Evolutionary conservation across 2,329 filamentous ascomycete species (phyloP), one percentile per base, ranked within the genome.

Genomic region (Penicillium sp.): DNA sequence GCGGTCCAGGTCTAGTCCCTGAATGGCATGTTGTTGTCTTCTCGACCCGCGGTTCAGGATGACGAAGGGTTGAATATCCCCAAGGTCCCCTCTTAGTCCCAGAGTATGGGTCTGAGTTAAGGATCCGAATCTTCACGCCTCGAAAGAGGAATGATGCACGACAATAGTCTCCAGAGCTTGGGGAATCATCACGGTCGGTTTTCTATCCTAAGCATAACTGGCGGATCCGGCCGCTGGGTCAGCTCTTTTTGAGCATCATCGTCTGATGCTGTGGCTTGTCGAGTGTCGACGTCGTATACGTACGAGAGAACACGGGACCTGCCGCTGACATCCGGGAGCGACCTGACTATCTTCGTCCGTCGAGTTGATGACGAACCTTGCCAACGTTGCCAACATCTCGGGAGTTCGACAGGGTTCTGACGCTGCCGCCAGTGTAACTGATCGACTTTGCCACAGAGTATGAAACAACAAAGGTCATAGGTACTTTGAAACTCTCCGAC

Each of bases 1-100:
- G 2, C 7, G 11, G 15, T 38, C 64, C 57, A 58, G 58, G 50
- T 50, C 63, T 67, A 68, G 21, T 47, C 66, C 59, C 17, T 35
- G 49, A 60, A n/a, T 21, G 59, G 65, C 44, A 65, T 57, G 52
- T 64, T 55, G 62, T 60, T 53, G 57, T 49, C 30, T 44, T 57
- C 7, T 46, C 51, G 64, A 61, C 55, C 63, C 62, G 56, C 58
- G 64, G 62, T 51, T 64, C 50, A 13, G 44, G 47, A 41, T 19
- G 29, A 51, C 26, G 52, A 38, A 29, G 26, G 60, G 63, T 60
- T 58, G 23, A 50, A 23, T 48, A 50, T 51, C 47, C 58, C 56
- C 56, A 63, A 67, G 62, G 60, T 65, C 52, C 65, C 56, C 50
- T 38, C 60, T 29, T 31, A 8, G 41, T 38, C 26, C 53, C 30